Conservation (phyloP, 768 basidiomycete species). For the Tylopilus plumbeoviolaceoides region DNA sequence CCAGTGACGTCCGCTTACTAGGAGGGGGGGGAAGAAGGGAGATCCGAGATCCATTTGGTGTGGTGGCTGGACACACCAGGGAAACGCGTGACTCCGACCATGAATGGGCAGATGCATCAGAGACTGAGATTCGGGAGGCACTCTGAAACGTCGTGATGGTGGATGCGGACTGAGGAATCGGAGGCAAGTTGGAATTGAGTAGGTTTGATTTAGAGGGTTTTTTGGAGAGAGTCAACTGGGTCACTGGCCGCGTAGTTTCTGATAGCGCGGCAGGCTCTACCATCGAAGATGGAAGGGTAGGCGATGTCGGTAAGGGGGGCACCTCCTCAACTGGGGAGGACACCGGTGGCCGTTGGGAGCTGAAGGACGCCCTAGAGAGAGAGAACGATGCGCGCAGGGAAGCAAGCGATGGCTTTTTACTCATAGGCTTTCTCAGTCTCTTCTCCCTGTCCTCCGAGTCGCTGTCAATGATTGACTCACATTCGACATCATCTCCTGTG, state of each 20-base stretch:
- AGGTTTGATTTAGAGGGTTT: constrained; percentile 21
- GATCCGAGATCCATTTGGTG: constrained; percentile 13
- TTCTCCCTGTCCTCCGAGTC: constrained; percentile 20
- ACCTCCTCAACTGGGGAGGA: constrained; percentile 20
- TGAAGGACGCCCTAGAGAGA: constrained; percentile 27
- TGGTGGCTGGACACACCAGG: not conserved
- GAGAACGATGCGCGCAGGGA: constrained; percentile 30
- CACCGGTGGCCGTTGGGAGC: constrained; percentile 22
- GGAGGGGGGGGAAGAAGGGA: constrained; percentile 22
- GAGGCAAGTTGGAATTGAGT: constrained; percentile 14
- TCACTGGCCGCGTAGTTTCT: not conserved
- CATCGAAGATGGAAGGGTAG: constrained; percentile 9
- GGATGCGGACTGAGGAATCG: constrained; percentile 29
- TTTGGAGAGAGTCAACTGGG: constrained; percentile 16
- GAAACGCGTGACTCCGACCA: constrained; percentile 21
- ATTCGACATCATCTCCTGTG: constrained; percentile 9
- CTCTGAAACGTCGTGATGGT: constrained; percentile 23
- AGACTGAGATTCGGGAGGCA: constrained; percentile 21
- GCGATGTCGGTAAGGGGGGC: constrained; percentile 27
- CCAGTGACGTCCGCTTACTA: constrained; percentile 27
- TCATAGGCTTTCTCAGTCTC: constrained; percentile 15
- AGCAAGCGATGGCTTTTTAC: constrained; percentile 29
- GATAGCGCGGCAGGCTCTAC: not conserved
- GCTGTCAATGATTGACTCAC: constrained; percentile 22
- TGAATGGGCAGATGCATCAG: constrained; percentile 1